Evolutionary conservation across 768 basidiomycete genomes (phyloP), one percentile per base, ranked within the genome.

Genomic region (Mycena haematopus): DNA sequence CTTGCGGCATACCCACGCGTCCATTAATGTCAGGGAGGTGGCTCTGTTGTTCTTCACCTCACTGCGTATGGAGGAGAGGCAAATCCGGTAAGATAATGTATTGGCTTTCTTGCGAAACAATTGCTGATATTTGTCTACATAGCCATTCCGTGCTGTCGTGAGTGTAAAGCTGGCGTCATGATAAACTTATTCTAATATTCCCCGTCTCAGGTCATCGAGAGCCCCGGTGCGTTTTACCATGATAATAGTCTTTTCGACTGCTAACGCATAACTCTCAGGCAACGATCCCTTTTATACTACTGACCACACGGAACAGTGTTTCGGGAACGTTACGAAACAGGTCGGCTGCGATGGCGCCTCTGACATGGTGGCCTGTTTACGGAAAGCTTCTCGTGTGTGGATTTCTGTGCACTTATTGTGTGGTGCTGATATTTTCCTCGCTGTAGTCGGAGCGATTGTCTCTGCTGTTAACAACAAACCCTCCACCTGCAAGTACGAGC

Each of bases 401-500:
- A 4, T 14, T 29, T 38, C 24, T 25, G 35, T 17, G 14, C 19
- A 9, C 13, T 6, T 13, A 31, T 22, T 15, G 31, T 22, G n/a
- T 42, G 15, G 15, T 49, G 14, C 33, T 52, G 35, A 57, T 49
- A 15, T 29, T 49, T 14, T 22, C 22, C 17, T 6, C 7, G 9
- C 15, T 2, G 6, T 29, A 69, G 68, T 66, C 33, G 68, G 68
- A 21, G 65, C 71, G 13, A 67, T 74, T 25, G 61, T 72, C 40
- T 63, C 66, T 27, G 74, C 72, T 6, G 68, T 76, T 51, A 75
- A 76, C 65, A 67, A 70, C 52, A 70, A 71, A 27, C 66, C 70
- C 17, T 63, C 70, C 21, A 70, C 65, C 24, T 69, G 68, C 65
- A 68, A 68, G 40, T 71, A 65, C 36, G 52, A 45, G 42, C 70